A percentile compares a stretch with the other conserved stretches of the same genome.
These are phyloP conservation scores for Hansenula anomala DNA, from an alignment of 1,139 yeast genomes.

Conservation along the genomic window DNA sequence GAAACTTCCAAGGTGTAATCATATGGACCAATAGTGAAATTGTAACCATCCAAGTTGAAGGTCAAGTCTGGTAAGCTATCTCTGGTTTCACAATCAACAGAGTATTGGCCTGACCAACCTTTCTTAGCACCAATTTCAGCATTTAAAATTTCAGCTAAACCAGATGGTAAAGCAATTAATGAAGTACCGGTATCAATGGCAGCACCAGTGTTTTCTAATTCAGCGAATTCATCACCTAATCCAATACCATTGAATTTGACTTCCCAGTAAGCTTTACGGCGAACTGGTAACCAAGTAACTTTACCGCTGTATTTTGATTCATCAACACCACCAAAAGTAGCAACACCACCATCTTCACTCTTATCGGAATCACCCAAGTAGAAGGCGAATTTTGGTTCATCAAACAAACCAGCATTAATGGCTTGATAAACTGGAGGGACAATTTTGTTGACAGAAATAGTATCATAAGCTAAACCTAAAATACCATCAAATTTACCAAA, in stretches of 20 bases:
- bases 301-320: conserved; percentile 70
- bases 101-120: conserved; percentile 96
- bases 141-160: conserved; percentile 90
- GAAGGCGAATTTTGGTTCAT: conserved; percentile 81
- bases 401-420: conserved; percentile 71
- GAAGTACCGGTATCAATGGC: conserved; percentile 99
- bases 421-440: conserved; percentile 96
- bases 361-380: conserved; percentile 79
- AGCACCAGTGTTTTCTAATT: conserved; percentile 81
- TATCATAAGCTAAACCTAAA: conserved; percentile 87
- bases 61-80: conserved; percentile 85
- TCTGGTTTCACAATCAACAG: conserved; percentile 82
- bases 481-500: conserved; percentile 98
- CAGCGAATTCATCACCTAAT: conserved; percentile 87
- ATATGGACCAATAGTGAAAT: conserved; percentile 80
- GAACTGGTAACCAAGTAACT: conserved; percentile 90
- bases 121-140: conserved; percentile 95
- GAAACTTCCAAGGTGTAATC: conserved; percentile 92
- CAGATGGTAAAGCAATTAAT: conserved; percentile 88
- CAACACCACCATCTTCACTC: conserved; percentile 74
- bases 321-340: conserved; percentile 93
- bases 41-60: conserved; percentile 81
- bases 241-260: conserved; percentile 87
- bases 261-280: conserved; percentile 99
- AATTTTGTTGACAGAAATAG: conserved; percentile 80